Evolutionary conservation across 148 eudicot species (phyloP).

Genomic region (Silene uniflora): DNA sequence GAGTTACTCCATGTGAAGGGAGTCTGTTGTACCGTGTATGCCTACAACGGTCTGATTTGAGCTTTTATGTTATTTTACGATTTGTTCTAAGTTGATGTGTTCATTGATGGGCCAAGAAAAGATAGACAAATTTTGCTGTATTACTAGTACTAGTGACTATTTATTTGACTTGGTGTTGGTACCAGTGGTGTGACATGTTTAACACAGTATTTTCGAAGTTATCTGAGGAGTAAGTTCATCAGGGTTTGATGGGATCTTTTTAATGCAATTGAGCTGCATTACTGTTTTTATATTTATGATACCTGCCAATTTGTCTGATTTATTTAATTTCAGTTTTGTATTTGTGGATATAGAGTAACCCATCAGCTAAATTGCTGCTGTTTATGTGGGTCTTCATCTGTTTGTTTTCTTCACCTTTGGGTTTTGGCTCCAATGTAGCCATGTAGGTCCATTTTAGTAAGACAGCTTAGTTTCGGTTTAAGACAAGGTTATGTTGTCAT

Average conservation of each 20-base stretch:
- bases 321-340: slow-evolving; percentile 5
- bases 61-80: too few relatives aligned
- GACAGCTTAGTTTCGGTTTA: neutral
- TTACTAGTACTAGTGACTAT: neutral
- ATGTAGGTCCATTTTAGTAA: neutral
- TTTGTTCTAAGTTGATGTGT: neutral
- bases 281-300: slow-evolving; percentile 9
- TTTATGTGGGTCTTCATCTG: slow-evolving; percentile 14
- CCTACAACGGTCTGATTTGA: too few relatives aligned
- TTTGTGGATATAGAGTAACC: slow-evolving; percentile 3
- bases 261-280: neutral
- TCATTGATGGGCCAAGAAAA: slow-evolving; percentile 1
- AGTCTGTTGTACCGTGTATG: too few relatives aligned
- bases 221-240: slow-evolving; percentile 10
- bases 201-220: neutral
- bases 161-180: neutral
- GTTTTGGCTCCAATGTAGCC: slow-evolving; percentile 2
- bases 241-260: slow-evolving; percentile 3
- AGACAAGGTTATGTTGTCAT: slow-evolving; percentile 9
- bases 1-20: too few relatives aligned
- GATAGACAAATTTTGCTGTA: neutral
- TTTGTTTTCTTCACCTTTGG: slow-evolving; percentile 3
- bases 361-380: neutral
- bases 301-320: slow-evolving; percentile 6
- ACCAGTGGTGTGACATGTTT: neutral